These are phyloP conservation scores for Saturnispora serradocipensis DNA, from an alignment of 805 yeast species.

Conservation along the genomic window DNA sequence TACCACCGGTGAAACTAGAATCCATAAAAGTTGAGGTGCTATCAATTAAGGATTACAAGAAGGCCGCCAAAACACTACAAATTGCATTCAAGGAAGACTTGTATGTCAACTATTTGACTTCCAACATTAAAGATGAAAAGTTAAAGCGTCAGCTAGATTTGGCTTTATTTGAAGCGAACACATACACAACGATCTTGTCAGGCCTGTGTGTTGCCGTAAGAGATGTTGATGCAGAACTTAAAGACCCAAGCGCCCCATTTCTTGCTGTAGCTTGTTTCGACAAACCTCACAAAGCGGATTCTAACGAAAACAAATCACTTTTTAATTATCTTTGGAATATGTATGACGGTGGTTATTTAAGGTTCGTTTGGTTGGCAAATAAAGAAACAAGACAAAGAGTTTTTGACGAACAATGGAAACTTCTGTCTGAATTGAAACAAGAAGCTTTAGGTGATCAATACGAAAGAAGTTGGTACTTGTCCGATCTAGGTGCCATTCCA, in stretches of 20 bases:
- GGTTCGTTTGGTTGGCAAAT: conserved; percentile 28
- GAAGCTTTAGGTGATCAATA: conserved; percentile 34
- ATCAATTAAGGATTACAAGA: conserved; percentile 36
- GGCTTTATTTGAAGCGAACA: conserved; percentile 44
- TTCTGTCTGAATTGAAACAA: conserved; percentile 35
- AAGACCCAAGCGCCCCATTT: conserved; percentile 35
- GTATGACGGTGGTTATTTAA: conserved; percentile 28
- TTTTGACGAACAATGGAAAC: conserved; percentile 40
- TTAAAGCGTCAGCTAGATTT: conserved; percentile 35
- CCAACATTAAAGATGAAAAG: conserved; percentile 28
- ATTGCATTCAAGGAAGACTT: conserved; percentile 48
- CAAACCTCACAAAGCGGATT: conserved; percentile 20
- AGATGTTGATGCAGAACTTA: conserved; percentile 36
- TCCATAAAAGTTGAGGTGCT: conserved; percentile 24
- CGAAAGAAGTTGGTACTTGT: conserved; percentile 44
- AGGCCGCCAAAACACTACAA: conserved; percentile 46
- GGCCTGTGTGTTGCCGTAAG: conserved; percentile 45
- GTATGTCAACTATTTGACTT: conserved; percentile 41
- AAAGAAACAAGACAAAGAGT: conserved; percentile 40
- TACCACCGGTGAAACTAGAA: conserved; percentile 9
- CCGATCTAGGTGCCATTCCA: conserved; percentile 51
- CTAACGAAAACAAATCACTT: conserved; percentile 22
- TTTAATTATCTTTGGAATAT: conserved; percentile 26
- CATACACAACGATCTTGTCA: conserved; percentile 40
- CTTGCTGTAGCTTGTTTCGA: conserved; percentile 47